These are phyloP conservation scores for Monosporascus sp. DNA, from an alignment of 2,329 filamentous ascomycete genomes.

Conservation along the genomic window DNA sequence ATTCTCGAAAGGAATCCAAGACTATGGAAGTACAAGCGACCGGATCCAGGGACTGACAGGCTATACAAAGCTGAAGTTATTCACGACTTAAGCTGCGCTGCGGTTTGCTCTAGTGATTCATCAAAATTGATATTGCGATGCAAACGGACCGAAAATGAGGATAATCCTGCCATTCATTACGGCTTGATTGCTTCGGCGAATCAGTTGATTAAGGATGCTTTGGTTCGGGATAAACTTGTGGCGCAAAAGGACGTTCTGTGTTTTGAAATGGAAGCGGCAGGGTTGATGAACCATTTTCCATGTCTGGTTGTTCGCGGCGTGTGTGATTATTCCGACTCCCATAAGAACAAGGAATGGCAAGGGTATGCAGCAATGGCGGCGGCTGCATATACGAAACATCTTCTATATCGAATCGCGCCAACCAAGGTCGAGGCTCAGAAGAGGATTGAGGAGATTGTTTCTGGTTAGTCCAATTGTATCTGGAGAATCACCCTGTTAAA, in stretches of 20 bases:
- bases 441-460: not conserved
- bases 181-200: slow-evolving; percentile 22
- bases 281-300: too few relatives aligned
- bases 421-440: not conserved
- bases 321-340: too few relatives aligned
- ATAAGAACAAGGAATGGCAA: too few relatives aligned
- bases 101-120: slow-evolving; percentile 11
- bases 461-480: not conserved
- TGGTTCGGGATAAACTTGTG: slow-evolving; percentile 10
- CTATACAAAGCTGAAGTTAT: too few relatives aligned
- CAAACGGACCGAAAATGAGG: too few relatives aligned
- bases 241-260: slow-evolving; percentile 10
- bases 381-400: slow-evolving; percentile 16
- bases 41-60: too few relatives aligned
- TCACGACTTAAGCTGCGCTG: too few relatives aligned
- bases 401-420: not conserved
- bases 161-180: slow-evolving; percentile 17
- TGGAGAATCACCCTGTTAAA: not conserved
- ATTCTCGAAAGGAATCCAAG: too few relatives aligned
- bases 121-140: slow-evolving; percentile 7
- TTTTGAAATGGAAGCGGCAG: too few relatives aligned
- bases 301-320: too few relatives aligned
- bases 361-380: slow-evolving; percentile 15
- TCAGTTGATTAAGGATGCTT: slow-evolving; percentile 17
- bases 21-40: too few relatives aligned